Evolutionary conservation across 805 yeast genomes (phyloP).

Genomic region (Brettanomyces nanus): DNA sequence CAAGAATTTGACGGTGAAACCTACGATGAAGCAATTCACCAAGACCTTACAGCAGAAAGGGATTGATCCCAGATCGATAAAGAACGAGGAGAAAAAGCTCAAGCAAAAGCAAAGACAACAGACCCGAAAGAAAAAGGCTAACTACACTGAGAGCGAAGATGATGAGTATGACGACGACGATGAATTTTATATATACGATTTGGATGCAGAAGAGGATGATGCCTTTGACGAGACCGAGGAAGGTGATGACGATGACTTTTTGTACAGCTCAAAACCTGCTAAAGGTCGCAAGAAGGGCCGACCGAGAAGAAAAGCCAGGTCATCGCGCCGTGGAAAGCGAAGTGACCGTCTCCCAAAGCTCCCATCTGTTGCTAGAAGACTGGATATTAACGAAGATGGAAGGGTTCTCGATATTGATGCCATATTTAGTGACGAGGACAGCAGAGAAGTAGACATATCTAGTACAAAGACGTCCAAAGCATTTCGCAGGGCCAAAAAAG

Average conservation of each 20-base stretch:
- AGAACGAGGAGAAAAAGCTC: conserved; percentile 5
- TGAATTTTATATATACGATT: conserved; percentile 6
- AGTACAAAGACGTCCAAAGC: conserved; percentile 12
- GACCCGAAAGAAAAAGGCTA: conserved; percentile 10
- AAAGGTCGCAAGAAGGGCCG: neutral
- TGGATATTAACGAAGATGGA: conserved; percentile 8
- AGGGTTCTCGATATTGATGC: conserved; percentile 8
- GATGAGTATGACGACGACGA: conserved; percentile 13
- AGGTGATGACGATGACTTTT: neutral
- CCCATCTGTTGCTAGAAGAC: conserved; percentile 7
- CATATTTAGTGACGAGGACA: conserved; percentile 7
- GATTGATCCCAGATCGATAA: conserved; percentile 10
- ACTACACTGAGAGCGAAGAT: conserved; percentile 3
- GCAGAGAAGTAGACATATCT: neutral
- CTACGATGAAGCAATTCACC: conserved; percentile 15
- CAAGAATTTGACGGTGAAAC: conserved; percentile 23
- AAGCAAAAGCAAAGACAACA: conserved; percentile 5
- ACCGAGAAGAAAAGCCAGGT: neutral
- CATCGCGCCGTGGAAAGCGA: neutral
- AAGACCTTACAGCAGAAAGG: conserved; percentile 7
- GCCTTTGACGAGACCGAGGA: neutral
- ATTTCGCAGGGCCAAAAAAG: conserved; percentile 31
- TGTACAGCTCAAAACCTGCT: conserved; percentile 1
- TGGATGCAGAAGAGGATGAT: conserved; percentile 2
- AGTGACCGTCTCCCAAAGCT: conserved; percentile 4